These are phyloP conservation scores for Tympanopsis confertula DNA, from an alignment of 2,329 filamentous ascomycete species.

Conservation along the genomic window DNA sequence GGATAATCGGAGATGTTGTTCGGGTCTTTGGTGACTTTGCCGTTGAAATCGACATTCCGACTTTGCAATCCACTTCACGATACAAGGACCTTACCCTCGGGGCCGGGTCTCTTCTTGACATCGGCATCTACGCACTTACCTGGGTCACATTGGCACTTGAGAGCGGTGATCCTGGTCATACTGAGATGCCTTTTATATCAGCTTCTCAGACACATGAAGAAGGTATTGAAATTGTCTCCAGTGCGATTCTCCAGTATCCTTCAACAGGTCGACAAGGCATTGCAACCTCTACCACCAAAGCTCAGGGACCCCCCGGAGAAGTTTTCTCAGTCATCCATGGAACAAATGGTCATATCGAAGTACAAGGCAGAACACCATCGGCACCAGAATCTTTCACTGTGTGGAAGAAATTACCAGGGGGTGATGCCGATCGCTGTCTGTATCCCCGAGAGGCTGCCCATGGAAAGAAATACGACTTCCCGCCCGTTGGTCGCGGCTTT, in stretches of 20 bases:
- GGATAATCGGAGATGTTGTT: conserved; percentile 22
- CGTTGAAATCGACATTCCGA: conserved; percentile 19
- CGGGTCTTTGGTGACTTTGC: conserved; percentile 27
- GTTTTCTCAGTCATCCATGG: conserved; percentile 27
- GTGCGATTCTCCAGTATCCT: conserved; percentile 24
- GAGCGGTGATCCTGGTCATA: conserved; percentile 11
- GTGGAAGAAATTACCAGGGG: conserved; percentile 12
- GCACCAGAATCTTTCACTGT: conserved; percentile 22
- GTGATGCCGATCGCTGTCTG: conserved; percentile 10
- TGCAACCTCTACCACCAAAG: conserved; percentile 22
- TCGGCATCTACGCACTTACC: conserved; percentile 29
- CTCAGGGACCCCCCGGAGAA: conserved; percentile 7
- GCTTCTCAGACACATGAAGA: conserved; percentile 21
- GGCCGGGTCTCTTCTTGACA: conserved; percentile 27
- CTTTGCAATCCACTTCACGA: conserved; percentile 15
- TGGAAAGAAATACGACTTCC: conserved; percentile 21
- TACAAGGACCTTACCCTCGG: conserved; percentile 24
- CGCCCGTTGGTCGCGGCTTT: conserved; percentile 22
- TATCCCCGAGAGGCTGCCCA: conserved; percentile 9
- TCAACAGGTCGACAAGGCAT: conserved; percentile 26
- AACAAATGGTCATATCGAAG: conserved; percentile 19
- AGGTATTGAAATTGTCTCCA: conserved; percentile 20
- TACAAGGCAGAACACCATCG: conserved; percentile 19
- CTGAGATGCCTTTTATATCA: conserved; percentile 18
- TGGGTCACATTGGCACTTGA: conserved; percentile 24